Evolutionary conservation across 495 filamentous ascomycete genomes (phyloP), one percentile per base, ranked within the genome.

Genomic region (Echria macrotheca): DNA sequence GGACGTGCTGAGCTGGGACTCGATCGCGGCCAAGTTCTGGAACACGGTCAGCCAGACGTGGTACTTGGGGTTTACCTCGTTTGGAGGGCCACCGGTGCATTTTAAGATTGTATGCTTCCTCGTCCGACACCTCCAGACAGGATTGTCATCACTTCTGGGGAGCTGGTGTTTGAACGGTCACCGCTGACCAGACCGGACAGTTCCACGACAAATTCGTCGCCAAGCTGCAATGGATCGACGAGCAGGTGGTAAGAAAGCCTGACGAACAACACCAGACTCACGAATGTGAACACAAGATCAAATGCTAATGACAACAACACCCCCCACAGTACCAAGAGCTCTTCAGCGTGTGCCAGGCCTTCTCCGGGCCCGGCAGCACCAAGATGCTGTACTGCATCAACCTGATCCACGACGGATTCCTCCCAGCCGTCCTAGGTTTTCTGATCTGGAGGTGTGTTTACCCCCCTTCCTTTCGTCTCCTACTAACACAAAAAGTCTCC

Each of bases 331-430:
- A 87, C 65, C 84, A 90, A 67, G 87, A 94, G 58, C 75, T 91
- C 14, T 94, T 91, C 63, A 85, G 84, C 14, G 68, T 94, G 51
- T 86, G 79, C 42, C 87, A 91, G 63, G 82, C 82, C n/a, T 76
- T 91, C 18, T 81, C 84, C 0, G 88, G 88, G 0, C 87, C 88
- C 0, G 87, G 60, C 1, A 85, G 80, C 58, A 90, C 86, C 17
- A 91, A 91, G 66, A 89, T 91, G 83, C 59, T 80, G 0, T 91
- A 86, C 55, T 86, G 82, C 53, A 80, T 91, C 23, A 80, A 82
- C 25, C 58, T 85, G 28, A 73, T 91, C 7, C 81, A 82, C 47
- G 74, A 73, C 23, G 87, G 86, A 0, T 70, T 85, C 21, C 50
- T 79, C 6, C 70, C 79, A 0, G 88, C 82, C 1, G 18, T 87